Conservation (phyloP, 2,329 filamentous ascomycete species). For the Calonectria pteridis region DNA sequence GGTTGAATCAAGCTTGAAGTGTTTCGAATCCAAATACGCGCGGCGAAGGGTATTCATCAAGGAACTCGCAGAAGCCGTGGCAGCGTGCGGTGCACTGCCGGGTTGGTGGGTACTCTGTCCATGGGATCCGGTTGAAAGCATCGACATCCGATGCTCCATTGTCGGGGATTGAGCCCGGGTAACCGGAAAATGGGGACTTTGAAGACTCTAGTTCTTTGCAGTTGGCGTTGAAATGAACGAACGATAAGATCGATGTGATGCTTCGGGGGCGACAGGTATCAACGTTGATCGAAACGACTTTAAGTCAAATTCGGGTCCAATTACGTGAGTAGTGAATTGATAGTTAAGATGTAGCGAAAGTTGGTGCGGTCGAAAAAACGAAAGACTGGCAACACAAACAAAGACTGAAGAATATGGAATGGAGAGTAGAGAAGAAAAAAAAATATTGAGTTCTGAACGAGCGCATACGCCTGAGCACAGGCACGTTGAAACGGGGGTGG, state of each 20-base stretch:
- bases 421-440: not conserved
- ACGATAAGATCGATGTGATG: not conserved
- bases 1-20: conserved; percentile 87
- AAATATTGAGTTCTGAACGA: not conserved
- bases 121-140: conserved; percentile 2
- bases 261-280: not conserved
- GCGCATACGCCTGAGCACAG: not conserved
- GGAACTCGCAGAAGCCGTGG: not conserved
- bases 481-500: not conserved
- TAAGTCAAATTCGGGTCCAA: not conserved
- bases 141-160: conserved; percentile 5
- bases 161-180: not conserved
- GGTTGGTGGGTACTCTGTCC: not conserved
- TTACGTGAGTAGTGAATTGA: not conserved
- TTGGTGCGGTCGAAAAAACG: not conserved
- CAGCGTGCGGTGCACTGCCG: not conserved
- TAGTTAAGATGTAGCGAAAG: not conserved
- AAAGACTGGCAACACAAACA: not conserved
- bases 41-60: conserved; percentile 87
- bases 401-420: not conserved
- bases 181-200: not conserved
- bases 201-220: not conserved
- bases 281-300: not conserved
- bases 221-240: not conserved
- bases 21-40: conserved; percentile 83